These are phyloP conservation scores for Penicillium freii DNA, from an alignment of 2,329 filamentous ascomycete species.

Conservation along the genomic window DNA sequence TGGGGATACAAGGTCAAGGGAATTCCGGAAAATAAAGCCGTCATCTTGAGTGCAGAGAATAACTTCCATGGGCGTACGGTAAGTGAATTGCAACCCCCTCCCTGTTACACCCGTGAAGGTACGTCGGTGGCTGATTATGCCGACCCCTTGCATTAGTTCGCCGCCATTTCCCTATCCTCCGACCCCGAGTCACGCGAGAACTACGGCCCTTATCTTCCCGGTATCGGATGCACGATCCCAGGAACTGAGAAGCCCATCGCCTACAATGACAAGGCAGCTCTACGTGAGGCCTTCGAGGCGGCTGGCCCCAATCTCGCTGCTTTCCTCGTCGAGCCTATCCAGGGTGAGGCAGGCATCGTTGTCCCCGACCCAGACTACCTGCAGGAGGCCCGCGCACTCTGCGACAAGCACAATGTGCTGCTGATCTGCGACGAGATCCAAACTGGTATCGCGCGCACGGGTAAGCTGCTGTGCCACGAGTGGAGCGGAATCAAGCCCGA, in stretches of 20 bases:
- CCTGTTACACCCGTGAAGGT: background rate
- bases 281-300: constrained; percentile 73
- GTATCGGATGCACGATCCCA: constrained; percentile 74
- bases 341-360: constrained; percentile 95
- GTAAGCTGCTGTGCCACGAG: constrained; percentile 88
- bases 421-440: constrained; percentile 99
- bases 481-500: constrained; percentile 96
- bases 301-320: constrained; percentile 85
- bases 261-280: constrained; percentile 80
- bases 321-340: constrained; percentile 93
- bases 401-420: constrained; percentile 92
- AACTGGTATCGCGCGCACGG: constrained; percentile 93
- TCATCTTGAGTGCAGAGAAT: constrained; percentile 79
- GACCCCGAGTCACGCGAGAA: constrained; percentile 95
- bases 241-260: constrained; percentile 73
- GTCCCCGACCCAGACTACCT: constrained; percentile 92
- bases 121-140: constrained; percentile 2
- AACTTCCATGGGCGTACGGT: constrained; percentile 97
- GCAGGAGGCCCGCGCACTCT: constrained; percentile 73
- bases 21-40: constrained; percentile 77
- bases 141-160: constrained; percentile 60
- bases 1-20: constrained; percentile 98
- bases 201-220: constrained; percentile 93
- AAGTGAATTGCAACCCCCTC: constrained; percentile 40
- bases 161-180: constrained; percentile 89